These are phyloP conservation scores for Phylloporus sp. DNA, from an alignment of 1,284 basidiomycete genomes.

Conservation along the genomic window DNA sequence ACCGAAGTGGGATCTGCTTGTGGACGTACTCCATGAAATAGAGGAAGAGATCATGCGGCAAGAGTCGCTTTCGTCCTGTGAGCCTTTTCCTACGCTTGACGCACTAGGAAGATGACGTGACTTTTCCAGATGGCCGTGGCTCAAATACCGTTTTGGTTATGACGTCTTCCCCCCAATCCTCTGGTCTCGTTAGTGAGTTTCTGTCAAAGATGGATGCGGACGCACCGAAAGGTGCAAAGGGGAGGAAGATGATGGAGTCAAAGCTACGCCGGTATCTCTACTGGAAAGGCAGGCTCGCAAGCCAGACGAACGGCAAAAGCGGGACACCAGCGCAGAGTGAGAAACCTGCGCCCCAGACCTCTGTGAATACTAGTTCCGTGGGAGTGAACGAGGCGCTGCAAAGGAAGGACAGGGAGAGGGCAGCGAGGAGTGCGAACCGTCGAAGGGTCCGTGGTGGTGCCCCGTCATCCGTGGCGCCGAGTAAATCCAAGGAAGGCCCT, in stretches of 20 bases:
- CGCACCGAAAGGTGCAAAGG: constrained; percentile 60
- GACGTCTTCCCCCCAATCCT: constrained; percentile 83
- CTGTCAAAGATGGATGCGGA: constrained; percentile 66
- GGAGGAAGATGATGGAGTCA: constrained; percentile 77
- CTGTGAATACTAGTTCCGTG: constrained; percentile 5
- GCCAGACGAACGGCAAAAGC: constrained; percentile 21
- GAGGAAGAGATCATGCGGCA: constrained; percentile 83
- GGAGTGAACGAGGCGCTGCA: constrained; percentile 69
- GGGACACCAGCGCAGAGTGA: background rate
- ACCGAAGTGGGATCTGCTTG: constrained; percentile 92
- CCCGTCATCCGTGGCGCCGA: constrained; percentile 33
- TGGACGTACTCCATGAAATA: constrained; percentile 88
- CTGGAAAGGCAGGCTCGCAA: constrained; percentile 73
- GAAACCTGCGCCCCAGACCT: constrained; percentile 10
- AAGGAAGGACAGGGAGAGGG: constrained; percentile 71
- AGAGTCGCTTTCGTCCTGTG: constrained; percentile 46
- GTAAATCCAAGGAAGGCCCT: constrained; percentile 14
- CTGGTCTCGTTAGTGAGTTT: constrained; percentile 78
- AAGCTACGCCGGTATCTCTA: constrained; percentile 76
- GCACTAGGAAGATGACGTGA: background rate
- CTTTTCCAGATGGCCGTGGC: constrained; percentile 51
- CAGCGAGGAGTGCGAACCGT: constrained; percentile 56
- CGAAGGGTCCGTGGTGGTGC: constrained; percentile 71
- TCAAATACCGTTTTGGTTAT: constrained; percentile 86
- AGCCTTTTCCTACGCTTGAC: constrained; percentile 27